These are phyloP conservation scores for Pholiota molesta DNA, from an alignment of 768 basidiomycete genomes.

Conservation along the genomic window DNA sequence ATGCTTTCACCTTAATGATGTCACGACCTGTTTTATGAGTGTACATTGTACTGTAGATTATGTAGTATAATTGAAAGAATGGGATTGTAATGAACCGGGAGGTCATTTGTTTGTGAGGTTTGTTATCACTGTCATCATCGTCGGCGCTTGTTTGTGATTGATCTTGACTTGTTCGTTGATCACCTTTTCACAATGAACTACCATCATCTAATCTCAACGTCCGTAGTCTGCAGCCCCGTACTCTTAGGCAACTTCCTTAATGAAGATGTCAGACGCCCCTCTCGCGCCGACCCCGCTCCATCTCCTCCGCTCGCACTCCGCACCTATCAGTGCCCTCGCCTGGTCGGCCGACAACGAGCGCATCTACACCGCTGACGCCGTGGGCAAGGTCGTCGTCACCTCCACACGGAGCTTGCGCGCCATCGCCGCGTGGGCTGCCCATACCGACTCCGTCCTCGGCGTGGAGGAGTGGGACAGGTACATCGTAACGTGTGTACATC, in stretches of 20 bases:
- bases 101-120: no score
- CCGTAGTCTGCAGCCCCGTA: no score
- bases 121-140: no score
- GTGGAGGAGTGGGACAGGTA: constrained; percentile 70
- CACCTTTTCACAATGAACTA: neutral
- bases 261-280: constrained; percentile 24
- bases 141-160: constrained; percentile 2
- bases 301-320: constrained; percentile 72
- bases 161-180: neutral
- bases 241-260: no score
- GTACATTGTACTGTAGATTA: neutral
- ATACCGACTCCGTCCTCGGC: constrained; percentile 75
- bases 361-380: constrained; percentile 84
- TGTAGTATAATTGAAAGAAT: neutral
- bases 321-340: constrained; percentile 59
- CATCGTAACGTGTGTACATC: constrained; percentile 74
- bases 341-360: constrained; percentile 77
- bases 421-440: constrained; percentile 75
- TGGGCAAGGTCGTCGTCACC: constrained; percentile 77
- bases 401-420: constrained; percentile 79
- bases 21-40: neutral
- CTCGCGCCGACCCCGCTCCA: constrained; percentile 67
- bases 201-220: neutral
- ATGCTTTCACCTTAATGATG: neutral
- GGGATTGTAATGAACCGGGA: no score